Conservation (phyloP, 805 yeast genomes). For the Lachancea sp. region DNA sequence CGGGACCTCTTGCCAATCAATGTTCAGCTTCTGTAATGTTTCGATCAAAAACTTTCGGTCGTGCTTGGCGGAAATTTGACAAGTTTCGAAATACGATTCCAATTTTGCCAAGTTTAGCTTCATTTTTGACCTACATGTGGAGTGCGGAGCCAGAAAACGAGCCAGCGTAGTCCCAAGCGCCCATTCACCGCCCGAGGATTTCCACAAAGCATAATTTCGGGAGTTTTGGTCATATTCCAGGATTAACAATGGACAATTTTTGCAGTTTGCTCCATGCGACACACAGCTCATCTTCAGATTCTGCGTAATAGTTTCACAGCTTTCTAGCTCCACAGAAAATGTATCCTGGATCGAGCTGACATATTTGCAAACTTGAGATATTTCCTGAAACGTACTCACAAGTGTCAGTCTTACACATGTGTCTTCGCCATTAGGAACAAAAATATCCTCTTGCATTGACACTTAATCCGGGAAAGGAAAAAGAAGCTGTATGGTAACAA, state of each 20-base stretch:
- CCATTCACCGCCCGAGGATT: conserved; percentile 25
- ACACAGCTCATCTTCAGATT: conserved; percentile 23
- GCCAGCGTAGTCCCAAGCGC: conserved; percentile 19
- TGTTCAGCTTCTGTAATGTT: conserved; percentile 14
- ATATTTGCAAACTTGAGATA: conserved; percentile 14
- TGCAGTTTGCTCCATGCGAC: conserved; percentile 11
- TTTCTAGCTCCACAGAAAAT: conserved; percentile 21
- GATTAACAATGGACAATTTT: conserved; percentile 21
- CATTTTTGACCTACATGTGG: neutral
- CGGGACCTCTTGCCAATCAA: conserved; percentile 16
- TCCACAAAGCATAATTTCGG: conserved; percentile 23
- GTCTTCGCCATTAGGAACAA: conserved; percentile 24
- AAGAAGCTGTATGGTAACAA: neutral
- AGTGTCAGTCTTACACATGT: conserved; percentile 24
- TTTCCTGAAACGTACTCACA: conserved; percentile 11
- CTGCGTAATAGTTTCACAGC: conserved; percentile 26
- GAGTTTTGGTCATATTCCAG: conserved; percentile 23
- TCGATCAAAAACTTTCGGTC: neutral
- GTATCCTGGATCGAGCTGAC: conserved; percentile 23
- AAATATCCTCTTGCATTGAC: conserved; percentile 20
- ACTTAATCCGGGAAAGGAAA: neutral
- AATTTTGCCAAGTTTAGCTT: neutral
- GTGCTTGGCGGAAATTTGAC: conserved; percentile 1
- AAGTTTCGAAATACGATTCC: neutral
- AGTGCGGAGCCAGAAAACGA: conserved; percentile 9